Percentiles rank a stretch among this genome's conserved stretches.
These are phyloP conservation scores for Entonaema liquescens DNA, from an alignment of 495 filamentous ascomycete species.

Conservation along the genomic window DNA sequence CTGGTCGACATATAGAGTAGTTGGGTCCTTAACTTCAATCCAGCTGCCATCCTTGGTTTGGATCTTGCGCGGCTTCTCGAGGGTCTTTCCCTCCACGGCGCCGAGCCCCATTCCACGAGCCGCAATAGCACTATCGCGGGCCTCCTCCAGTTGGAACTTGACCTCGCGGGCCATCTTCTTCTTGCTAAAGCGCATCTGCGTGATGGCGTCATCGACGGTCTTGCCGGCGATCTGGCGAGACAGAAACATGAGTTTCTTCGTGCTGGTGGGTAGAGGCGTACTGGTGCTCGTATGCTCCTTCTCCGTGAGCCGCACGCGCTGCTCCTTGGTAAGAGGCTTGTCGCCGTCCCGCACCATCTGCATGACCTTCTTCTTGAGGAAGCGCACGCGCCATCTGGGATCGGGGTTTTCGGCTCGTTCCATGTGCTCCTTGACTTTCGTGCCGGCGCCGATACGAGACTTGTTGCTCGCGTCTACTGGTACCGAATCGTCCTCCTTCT, in stretches of 20 bases:
- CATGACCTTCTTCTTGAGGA: conserved; percentile 83
- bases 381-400: conserved; percentile 69
- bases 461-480: too few relatives aligned
- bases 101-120: conserved; percentile 87
- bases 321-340: conserved; percentile 69
- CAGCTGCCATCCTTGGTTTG: conserved; percentile 66
- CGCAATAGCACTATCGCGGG: conserved; percentile 79
- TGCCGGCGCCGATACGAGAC: neutral
- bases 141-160: conserved; percentile 74
- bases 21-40: conserved; percentile 71
- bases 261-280: conserved; percentile 74
- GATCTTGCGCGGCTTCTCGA: conserved; percentile 50
- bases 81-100: conserved; percentile 36
- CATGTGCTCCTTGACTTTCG: conserved; percentile 56
- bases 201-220: conserved; percentile 87
- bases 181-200: conserved; percentile 94
- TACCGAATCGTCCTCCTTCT: conserved; percentile 3
- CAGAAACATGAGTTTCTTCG: conserved; percentile 87
- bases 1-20: conserved; percentile 83
- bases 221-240: conserved; percentile 91
- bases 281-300: conserved; percentile 69
- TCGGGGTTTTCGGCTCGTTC: conserved; percentile 72
- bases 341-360: conserved; percentile 68
- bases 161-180: conserved; percentile 92
- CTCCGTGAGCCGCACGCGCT: conserved; percentile 77